Conservation (phyloP, 495 filamentous ascomycete species). For the Cladorrhinum samala region DNA sequence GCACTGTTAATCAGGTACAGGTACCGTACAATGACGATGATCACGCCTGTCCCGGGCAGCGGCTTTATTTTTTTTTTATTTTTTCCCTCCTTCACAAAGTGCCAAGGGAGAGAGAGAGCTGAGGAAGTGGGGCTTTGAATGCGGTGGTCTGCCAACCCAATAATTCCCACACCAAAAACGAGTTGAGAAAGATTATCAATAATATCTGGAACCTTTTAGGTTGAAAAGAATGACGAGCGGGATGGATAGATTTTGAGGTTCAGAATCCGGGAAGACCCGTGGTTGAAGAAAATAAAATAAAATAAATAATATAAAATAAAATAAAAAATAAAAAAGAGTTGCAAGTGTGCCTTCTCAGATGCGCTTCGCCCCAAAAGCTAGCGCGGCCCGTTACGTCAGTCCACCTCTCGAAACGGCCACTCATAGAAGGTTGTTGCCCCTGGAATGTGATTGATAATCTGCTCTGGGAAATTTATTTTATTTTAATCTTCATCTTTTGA, state of each 20-base stretch:
- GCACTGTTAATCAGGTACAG: too few relatives aligned
- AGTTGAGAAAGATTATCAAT: too few relatives aligned
- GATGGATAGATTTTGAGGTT: background rate
- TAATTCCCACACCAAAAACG: too few relatives aligned
- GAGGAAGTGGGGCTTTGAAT: background rate
- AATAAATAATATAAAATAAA: too few relatives aligned
- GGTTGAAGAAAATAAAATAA: background rate
- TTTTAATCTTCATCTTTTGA: too few relatives aligned
- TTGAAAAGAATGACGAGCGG: too few relatives aligned
- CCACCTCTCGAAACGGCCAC: background rate
- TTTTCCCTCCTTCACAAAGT: too few relatives aligned
- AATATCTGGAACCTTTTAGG: too few relatives aligned
- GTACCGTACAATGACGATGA: background rate
- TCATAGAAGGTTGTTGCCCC: background rate
- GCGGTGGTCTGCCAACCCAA: background rate
- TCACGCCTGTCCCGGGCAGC: background rate
- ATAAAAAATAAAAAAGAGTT: too few relatives aligned
- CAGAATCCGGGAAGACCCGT: background rate
- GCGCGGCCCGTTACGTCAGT: constrained; percentile 28
- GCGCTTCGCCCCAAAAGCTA: constrained; percentile 22
- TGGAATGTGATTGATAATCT: background rate
- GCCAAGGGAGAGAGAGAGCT: background rate
- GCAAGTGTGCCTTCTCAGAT: constrained; percentile 1
- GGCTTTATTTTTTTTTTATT: background rate
- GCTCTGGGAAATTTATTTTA: too few relatives aligned